Conservation (phyloP, 192 early-diverging fungal species). For the Backusella tarrabulga region DNA sequence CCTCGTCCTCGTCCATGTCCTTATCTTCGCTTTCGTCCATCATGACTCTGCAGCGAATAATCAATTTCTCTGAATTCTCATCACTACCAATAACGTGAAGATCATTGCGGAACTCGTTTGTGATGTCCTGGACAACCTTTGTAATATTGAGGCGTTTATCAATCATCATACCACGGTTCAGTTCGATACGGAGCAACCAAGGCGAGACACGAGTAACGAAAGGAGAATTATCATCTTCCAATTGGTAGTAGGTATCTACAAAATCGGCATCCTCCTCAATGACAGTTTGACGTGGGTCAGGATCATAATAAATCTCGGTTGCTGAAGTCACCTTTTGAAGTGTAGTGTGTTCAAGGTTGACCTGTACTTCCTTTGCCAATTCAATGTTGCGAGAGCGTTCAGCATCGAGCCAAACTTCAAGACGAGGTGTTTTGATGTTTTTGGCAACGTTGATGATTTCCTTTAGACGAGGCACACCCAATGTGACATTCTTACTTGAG, state of each 20-base stretch:
- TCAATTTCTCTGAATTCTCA: conserved; percentile 86
- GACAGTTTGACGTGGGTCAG: conserved; percentile 75
- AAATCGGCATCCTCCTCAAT: conserved; percentile 90
- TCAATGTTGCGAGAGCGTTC: conserved; percentile 74
- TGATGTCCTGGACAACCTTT: conserved; percentile 76
- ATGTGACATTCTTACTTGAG: conserved; percentile 93
- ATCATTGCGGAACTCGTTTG: conserved; percentile 76
- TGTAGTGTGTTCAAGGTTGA: conserved; percentile 89
- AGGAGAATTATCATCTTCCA: conserved; percentile 75
- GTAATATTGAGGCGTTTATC: conserved; percentile 88
- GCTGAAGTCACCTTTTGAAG: conserved; percentile 77
- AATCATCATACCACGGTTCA: conserved; percentile 80
- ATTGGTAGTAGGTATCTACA: conserved; percentile 79
- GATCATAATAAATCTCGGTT: conserved; percentile 97
- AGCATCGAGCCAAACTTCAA: conserved; percentile 72
- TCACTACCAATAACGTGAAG: conserved; percentile 83
- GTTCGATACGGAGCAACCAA: conserved; percentile 75
- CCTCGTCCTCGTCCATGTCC: conserved; percentile 62
- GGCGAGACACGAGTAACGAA: conserved; percentile 60
- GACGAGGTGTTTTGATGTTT: conserved; percentile 91
- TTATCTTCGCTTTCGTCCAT: conserved; percentile 61
- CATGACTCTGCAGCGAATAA: conserved; percentile 87
- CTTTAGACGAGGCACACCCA: conserved; percentile 97
- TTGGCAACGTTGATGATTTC: conserved; percentile 99
- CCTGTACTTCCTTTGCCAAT: conserved; percentile 86